Conservation (phyloP, 202 grass and related monocot genomes). For the Schoenoplectus tabernaemontani region DNA sequence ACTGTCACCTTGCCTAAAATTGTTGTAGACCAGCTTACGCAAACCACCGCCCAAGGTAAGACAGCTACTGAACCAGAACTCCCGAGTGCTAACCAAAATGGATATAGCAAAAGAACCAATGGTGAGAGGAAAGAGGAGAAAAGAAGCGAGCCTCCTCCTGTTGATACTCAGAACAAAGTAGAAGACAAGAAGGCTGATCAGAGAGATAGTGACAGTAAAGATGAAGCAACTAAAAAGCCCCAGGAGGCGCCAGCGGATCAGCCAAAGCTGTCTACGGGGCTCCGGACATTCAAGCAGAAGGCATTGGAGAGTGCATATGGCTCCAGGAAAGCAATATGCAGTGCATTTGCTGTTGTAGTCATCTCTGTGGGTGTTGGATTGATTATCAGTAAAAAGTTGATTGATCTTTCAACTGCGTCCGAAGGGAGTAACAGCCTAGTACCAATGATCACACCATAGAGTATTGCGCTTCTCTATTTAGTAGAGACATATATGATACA, state of each 20-base stretch:
- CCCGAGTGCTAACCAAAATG: neutral
- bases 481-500: neutral
- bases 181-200: neutral
- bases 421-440: neutral
- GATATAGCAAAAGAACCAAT: neutral
- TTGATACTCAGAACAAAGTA: constrained; percentile 5
- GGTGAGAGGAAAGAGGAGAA: neutral
- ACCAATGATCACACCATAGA: neutral
- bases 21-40: neutral
- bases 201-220: neutral
- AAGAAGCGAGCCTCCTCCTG: neutral
- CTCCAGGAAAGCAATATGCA: constrained; percentile 17
- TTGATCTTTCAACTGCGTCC: neutral
- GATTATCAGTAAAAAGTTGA: constrained; percentile 5
- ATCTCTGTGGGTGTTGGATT: constrained; percentile 21
- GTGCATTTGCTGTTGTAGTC: constrained; percentile 2
- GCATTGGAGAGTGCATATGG: neutral
- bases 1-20: constrained; percentile 46
- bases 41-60: neutral
- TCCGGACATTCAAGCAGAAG: constrained; percentile 12
- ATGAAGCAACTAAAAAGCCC: neutral
- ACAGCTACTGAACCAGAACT: neutral
- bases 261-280: neutral
- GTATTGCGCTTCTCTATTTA: neutral
- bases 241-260: neutral